These are phyloP conservation scores for Ophiostoma angusticollis DNA, from an alignment of 2,329 filamentous ascomycete genomes.

Conservation along the genomic window DNA sequence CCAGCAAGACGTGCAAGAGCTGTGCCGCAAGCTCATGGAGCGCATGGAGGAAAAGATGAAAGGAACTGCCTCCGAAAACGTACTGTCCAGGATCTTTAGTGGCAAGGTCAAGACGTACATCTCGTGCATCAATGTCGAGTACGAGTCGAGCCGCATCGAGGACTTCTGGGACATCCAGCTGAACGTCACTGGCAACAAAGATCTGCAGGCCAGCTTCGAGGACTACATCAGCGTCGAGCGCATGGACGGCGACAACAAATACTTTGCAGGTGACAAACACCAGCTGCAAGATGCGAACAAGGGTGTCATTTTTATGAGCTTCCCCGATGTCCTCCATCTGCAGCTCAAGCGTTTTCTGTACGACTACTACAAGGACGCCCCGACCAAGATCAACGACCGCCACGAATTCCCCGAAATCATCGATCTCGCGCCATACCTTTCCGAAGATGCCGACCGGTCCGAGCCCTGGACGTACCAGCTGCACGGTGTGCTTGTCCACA, in stretches of 20 bases:
- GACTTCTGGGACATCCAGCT: conserved; percentile 99
- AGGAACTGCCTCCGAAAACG: conserved; percentile 80
- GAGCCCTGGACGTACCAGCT: conserved; percentile 87
- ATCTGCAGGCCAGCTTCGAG: conserved; percentile 83
- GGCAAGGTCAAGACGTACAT: conserved; percentile 99
- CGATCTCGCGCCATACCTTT: conserved; percentile 76
- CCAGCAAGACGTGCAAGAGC: conserved; percentile 95
- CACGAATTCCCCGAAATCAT: conserved; percentile 81
- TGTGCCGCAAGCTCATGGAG: conserved; percentile 95
- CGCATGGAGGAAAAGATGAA: conserved; percentile 97
- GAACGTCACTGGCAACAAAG: conserved; percentile 90
- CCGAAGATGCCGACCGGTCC: conserved; percentile 72
- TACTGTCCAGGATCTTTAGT: conserved; percentile 80
- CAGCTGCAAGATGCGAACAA: conserved; percentile 95
- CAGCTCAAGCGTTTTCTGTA: conserved; percentile 98
- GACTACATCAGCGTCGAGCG: conserved; percentile 96
- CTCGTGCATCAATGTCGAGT: conserved; percentile 95
- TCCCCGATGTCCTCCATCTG: conserved; percentile 85
- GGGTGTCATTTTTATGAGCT: conserved; percentile 91
- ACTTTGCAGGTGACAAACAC: conserved; percentile 79
- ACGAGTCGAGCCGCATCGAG: conserved; percentile 88
- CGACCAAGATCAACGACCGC: conserved; percentile 97
- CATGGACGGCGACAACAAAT: conserved; percentile 96
- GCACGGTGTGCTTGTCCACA: conserved; percentile 91
- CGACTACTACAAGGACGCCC: conserved; percentile 86